Conservation (phyloP, 2,329 filamentous ascomycete species). For the Rugonectria rugulosa region DNA sequence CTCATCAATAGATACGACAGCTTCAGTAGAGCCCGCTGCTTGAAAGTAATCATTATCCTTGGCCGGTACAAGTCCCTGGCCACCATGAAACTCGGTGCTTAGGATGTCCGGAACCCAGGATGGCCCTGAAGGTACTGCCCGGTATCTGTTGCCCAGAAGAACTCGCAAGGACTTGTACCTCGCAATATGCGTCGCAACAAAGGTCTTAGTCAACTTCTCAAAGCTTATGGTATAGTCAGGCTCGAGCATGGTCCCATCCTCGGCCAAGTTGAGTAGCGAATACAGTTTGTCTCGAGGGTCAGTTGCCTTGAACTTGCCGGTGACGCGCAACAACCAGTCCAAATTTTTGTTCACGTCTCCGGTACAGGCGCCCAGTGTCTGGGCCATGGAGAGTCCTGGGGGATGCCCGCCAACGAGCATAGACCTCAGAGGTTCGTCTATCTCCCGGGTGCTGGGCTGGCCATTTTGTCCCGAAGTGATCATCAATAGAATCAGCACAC, state of each 20-base stretch:
- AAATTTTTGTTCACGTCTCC: not conserved
- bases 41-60: not conserved
- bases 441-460: not conserved
- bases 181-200: not conserved
- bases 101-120: not conserved
- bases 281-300: slow-evolving; percentile 15
- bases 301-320: not conserved
- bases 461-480: not conserved
- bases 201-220: not conserved
- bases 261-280: slow-evolving; percentile 8
- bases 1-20: not conserved
- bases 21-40: not conserved
- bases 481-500: not conserved
- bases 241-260: not conserved
- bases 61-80: not conserved
- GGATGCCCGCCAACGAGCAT: not conserved
- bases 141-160: not conserved
- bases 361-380: not conserved
- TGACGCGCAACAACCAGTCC: not conserved
- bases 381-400: not conserved
- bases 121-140: not conserved
- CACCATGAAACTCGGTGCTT: not conserved
- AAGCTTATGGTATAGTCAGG: slow-evolving; percentile 7
- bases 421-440: not conserved
- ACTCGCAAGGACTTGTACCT: not conserved